Evolutionary conservation across 768 basidiomycete species (phyloP).

Genomic region (Lanmaoa pseudosensibilis): DNA sequence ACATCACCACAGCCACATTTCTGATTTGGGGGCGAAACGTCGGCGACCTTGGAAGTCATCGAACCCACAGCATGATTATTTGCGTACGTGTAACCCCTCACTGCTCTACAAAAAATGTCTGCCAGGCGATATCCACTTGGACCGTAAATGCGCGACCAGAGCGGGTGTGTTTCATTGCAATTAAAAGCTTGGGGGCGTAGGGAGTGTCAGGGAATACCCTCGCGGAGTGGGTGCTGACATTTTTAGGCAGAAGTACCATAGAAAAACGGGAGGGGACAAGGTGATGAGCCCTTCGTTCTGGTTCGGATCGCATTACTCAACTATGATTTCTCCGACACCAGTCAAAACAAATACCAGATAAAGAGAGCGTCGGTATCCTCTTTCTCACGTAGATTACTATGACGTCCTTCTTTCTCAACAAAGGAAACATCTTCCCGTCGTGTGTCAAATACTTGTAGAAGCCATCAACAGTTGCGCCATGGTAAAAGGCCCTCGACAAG

Average conservation of each 20-base stretch:
- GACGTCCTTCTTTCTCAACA: not conserved
- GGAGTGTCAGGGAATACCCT: not conserved
- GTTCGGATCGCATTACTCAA: not conserved
- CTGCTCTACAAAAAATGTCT: not conserved
- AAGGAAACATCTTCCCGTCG: not conserved
- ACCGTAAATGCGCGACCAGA: too few species aligned
- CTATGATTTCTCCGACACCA: not conserved
- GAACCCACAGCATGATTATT: not conserved
- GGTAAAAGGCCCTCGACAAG: not conserved
- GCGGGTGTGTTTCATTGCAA: not conserved
- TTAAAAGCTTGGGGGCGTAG: not conserved
- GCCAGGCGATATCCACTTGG: not conserved
- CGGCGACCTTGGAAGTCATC: not conserved
- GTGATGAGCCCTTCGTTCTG: not conserved
- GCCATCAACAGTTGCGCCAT: not conserved
- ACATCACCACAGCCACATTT: not conserved
- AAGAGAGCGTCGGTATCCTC: not conserved
- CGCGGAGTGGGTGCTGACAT: not conserved
- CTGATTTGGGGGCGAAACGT: not conserved
- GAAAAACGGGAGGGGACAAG: not conserved
- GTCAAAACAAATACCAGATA: not conserved
- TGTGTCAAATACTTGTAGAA: conserved; percentile 9
- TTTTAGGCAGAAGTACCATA: not conserved
- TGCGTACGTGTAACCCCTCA: not conserved
- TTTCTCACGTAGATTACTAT: not conserved